Base-by-base conservation (phyloP, 306 rosid genomes). In the Trifolium pratense region DNA sequence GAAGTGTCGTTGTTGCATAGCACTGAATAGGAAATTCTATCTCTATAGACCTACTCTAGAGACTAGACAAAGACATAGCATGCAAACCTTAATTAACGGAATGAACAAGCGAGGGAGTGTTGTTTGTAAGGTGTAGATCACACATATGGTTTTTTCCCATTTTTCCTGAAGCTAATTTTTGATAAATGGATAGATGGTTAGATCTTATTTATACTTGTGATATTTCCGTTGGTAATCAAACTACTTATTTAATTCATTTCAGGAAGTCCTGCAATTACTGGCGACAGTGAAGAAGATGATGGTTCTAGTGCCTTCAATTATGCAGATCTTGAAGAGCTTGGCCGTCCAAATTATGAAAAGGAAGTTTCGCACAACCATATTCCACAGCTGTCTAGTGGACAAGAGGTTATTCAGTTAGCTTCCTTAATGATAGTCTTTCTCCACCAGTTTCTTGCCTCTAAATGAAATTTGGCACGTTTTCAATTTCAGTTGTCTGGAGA, bases 241-340 rank as follows among this genome's bases (percentile, higher is more conserved):
- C 42, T 17, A 1, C 42, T 65, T 74, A 13, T 75, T 17, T 16
- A 66, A 55, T 75, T 84, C 79, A 79, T 83, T 86, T 59, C 45
- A 91, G 98, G 97, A 73, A 94, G 97, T 77, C 92, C 97, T 84
- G 92, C 93, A 6, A 85, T 88, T 82, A 83, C 85, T 16, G 98
- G 98, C 37, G 97, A 94, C 25, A 67, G 81, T 53, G 96, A 88
- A 79, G 96, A 84, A 79, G 91, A 86, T 81, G 97, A 86, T 58
- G 83, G 77, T 73, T 80, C 86, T 9, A 84, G 83, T 55, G 91
- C 88, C 64, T 81, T 91, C 82, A 86, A 93, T 79, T 87, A 83
- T 81, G 79, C n/a, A n/a, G n/a, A n/a, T n/a, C n/a, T n/a, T n/a
- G n/a, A n/a, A n/a, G 98, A 89, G 73, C 78, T 81, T 21, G 82